Percentiles rank a stretch among this genome's conserved stretches.
Conservation (phyloP, 1,284 basidiomycete species). For the Fistulinella staudtii region DNA sequence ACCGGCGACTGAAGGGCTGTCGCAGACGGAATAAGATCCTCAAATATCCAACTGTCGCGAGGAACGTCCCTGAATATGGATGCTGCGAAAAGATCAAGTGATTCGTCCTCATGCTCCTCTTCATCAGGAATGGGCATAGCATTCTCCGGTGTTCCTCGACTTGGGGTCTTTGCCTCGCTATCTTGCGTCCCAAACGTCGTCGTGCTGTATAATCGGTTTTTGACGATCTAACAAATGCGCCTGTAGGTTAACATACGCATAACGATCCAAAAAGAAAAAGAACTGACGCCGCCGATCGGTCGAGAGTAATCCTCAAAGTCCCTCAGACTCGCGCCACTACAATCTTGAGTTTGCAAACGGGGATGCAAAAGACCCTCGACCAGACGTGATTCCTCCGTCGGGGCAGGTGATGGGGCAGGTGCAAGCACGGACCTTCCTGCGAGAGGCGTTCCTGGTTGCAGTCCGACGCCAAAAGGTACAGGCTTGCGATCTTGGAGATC, state of each 20-base stretch:
- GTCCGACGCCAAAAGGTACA: not conserved
- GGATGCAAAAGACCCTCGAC: conserved; percentile 41
- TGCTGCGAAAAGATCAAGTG: conserved; percentile 11
- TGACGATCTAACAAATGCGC: conserved; percentile 30
- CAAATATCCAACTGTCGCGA: conserved; percentile 12
- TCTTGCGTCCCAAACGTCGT: conserved; percentile 38
- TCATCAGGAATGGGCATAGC: conserved; percentile 11
- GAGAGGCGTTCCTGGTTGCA: conserved; percentile 3
- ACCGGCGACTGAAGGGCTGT: not conserved
- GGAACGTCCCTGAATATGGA: not conserved
- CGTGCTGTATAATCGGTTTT: conserved; percentile 38
- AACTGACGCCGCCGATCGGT: conserved; percentile 40
- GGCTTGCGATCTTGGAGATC: not conserved
- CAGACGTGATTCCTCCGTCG: conserved; percentile 34
- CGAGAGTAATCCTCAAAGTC: conserved; percentile 45
- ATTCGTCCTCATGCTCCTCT: conserved; percentile 9
- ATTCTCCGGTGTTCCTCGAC: too few species aligned
- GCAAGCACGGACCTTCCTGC: conserved; percentile 1
- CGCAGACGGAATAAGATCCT: not conserved
- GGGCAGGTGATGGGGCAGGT: conserved; percentile 34
- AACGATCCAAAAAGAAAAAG: not conserved
- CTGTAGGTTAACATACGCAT: not conserved
- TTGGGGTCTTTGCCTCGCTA: conserved; percentile 8
- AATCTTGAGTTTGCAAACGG: conserved; percentile 27
- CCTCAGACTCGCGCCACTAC: conserved; percentile 37